Evolutionary conservation across 2,329 filamentous ascomycete species (phyloP).

Genomic region (Aspergillus fumigatiaffinis): DNA sequence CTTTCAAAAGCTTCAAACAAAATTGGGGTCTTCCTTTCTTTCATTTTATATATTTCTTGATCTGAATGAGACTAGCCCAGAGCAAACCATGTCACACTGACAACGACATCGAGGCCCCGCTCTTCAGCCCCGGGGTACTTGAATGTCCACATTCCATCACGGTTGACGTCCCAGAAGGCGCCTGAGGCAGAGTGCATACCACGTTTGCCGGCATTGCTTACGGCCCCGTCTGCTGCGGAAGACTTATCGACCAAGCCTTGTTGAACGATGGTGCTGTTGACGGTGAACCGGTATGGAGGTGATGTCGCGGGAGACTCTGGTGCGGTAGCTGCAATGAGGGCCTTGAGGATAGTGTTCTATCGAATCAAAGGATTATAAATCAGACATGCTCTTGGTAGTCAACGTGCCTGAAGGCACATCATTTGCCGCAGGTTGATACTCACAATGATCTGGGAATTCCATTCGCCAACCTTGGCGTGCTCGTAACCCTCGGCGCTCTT

Average conservation of each 20-base stretch:
- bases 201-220: conserved; percentile 68
- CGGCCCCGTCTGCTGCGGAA: conserved; percentile 53
- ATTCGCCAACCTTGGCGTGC: conserved; percentile 75
- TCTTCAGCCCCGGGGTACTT: conserved; percentile 47
- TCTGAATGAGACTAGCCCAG: conserved; percentile 19
- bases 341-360: conserved; percentile 39
- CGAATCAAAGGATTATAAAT: neutral
- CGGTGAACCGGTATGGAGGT: conserved; percentile 83
- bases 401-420: neutral
- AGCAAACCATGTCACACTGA: conserved; percentile 48
- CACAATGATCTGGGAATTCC: conserved; percentile 94
- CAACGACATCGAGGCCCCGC: conserved; percentile 47
- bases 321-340: conserved; percentile 40
- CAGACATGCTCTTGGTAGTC: neutral
- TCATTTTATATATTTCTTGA: conserved; percentile 5
- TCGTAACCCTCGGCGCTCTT: conserved; percentile 75
- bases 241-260: conserved; percentile 59
- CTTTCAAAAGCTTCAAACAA: neutral
- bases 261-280: conserved; percentile 98
- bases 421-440: conserved; percentile 27
- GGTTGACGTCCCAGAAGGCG: conserved; percentile 50
- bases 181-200: conserved; percentile 57
- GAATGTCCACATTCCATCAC: conserved; percentile 52
- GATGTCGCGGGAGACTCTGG: conserved; percentile 32
- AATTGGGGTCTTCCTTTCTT: conserved; percentile 1